Evolutionary conservation across 2,329 filamentous ascomycete species (phyloP).

Genomic region (Rhynchosporium agropyri): DNA sequence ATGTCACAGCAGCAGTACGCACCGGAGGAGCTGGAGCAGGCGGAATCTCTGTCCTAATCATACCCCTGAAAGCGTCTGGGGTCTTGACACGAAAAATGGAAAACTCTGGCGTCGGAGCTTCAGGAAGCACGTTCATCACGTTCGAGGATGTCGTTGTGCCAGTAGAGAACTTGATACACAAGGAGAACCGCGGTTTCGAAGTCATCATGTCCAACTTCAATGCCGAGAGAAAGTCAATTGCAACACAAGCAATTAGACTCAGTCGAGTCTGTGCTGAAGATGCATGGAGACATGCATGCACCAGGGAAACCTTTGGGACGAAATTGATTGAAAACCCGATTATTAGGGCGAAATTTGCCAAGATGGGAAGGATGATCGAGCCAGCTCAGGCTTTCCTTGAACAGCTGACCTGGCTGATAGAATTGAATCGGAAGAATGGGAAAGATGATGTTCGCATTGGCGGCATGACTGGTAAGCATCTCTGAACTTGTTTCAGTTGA

Average conservation of each 20-base stretch:
- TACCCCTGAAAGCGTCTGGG: slow-evolving; percentile 54
- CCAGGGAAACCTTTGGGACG: slow-evolving; percentile 60
- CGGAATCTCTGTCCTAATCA: slow-evolving; percentile 61
- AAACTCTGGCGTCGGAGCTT: slow-evolving; percentile 69
- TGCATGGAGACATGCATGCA: slow-evolving; percentile 54
- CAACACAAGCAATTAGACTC: slow-evolving; percentile 58
- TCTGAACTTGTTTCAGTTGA: not conserved
- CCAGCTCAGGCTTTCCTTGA: slow-evolving; percentile 64
- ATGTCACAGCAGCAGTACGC: slow-evolving; percentile 63
- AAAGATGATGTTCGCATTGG: slow-evolving; percentile 48
- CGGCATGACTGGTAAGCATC: slow-evolving; percentile 46
- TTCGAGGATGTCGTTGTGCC: slow-evolving; percentile 60
- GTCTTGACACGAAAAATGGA: slow-evolving; percentile 57
- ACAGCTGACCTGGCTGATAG: slow-evolving; percentile 53
- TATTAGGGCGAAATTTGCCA: slow-evolving; percentile 62
- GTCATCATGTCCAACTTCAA: slow-evolving; percentile 65
- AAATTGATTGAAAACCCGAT: slow-evolving; percentile 60
- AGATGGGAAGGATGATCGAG: slow-evolving; percentile 61
- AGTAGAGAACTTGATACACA: slow-evolving; percentile 54
- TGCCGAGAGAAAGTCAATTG: slow-evolving; percentile 60
- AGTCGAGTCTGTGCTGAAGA: slow-evolving; percentile 58
- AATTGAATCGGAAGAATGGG: slow-evolving; percentile 31
- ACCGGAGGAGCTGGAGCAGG: slow-evolving; percentile 56
- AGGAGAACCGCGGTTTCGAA: slow-evolving; percentile 57
- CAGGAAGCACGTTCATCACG: slow-evolving; percentile 57